Evolutionary conservation across 2,329 filamentous ascomycete species (phyloP).

Genomic region (Fusarium brachygibbosum): DNA sequence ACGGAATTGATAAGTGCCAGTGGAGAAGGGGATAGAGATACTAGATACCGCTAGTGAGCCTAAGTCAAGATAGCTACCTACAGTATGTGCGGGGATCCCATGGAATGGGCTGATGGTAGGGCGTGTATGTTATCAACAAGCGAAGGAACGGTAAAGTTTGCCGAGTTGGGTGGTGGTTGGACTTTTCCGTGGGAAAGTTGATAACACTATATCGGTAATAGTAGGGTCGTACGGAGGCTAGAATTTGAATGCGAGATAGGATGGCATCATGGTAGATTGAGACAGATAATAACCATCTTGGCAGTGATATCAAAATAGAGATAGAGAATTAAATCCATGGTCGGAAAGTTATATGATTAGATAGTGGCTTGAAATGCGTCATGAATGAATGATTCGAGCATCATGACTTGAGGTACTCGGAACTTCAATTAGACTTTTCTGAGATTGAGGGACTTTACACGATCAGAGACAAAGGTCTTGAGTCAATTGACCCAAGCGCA

Average conservation of each 20-base stretch:
- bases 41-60: slow-evolving; percentile 38
- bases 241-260: slow-evolving; percentile 35
- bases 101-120: slow-evolving; percentile 18
- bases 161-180: neutral
- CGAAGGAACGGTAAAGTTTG: slow-evolving; percentile 1
- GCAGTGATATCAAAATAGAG: slow-evolving; percentile 9
- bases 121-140: slow-evolving; percentile 26
- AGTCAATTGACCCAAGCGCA: too few species aligned
- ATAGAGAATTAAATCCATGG: slow-evolving; percentile 1
- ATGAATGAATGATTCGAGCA: neutral
- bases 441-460: neutral
- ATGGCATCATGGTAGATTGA: slow-evolving; percentile 31
- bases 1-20: slow-evolving; percentile 16
- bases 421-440: neutral
- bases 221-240: slow-evolving; percentile 16
- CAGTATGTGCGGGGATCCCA: slow-evolving; percentile 20
- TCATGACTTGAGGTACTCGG: neutral
- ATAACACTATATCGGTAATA: neutral
- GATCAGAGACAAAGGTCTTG: too few species aligned
- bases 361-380: slow-evolving; percentile 11
- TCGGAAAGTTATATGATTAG: neutral
- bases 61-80: slow-evolving; percentile 27
- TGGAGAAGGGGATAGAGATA: slow-evolving; percentile 18
- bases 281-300: slow-evolving; percentile 22
- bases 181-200: slow-evolving; percentile 37